Percentiles rank a stretch among this genome's conserved stretches.
These are phyloP conservation scores for Candida sithepensis DNA, from an alignment of 805 yeast species.

Conservation along the genomic window DNA sequence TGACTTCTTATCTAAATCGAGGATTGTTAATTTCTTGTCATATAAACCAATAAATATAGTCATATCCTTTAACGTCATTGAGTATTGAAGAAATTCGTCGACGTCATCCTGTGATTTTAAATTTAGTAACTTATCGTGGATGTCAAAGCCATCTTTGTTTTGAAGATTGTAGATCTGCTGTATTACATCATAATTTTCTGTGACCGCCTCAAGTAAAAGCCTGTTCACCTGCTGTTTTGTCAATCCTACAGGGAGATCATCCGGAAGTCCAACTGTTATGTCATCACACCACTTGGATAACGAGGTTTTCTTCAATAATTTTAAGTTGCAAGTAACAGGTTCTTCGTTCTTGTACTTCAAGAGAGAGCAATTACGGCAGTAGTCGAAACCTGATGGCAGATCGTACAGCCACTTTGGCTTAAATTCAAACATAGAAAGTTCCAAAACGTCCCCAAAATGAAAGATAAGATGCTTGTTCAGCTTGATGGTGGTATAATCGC, in stretches of 20 bases:
- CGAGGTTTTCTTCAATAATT: conserved; percentile 31
- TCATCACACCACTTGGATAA: conserved; percentile 35
- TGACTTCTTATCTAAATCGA: conserved; percentile 50
- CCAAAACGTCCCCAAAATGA: conserved; percentile 5
- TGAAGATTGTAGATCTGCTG: conserved; percentile 31
- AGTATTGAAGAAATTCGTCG: conserved; percentile 35
- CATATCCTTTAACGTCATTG: conserved; percentile 53
- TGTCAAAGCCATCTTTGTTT: conserved; percentile 26
- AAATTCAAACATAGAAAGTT: conserved; percentile 34
- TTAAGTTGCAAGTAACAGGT: conserved; percentile 39
- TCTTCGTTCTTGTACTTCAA: conserved; percentile 28
- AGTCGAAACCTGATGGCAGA: conserved; percentile 26
- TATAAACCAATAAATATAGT: conserved; percentile 44
- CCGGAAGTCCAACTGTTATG: conserved; percentile 4
- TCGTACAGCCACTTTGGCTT: conserved; percentile 52
- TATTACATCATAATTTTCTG: conserved; percentile 10
- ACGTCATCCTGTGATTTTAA: conserved; percentile 37
- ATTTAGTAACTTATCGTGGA: conserved; percentile 27
- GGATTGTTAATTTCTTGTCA: conserved; percentile 24
- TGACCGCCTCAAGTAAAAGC: conserved; percentile 5
- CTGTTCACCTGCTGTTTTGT: neutral
- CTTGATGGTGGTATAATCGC: conserved; percentile 4
- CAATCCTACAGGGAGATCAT: conserved; percentile 4
- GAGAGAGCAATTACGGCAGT: conserved; percentile 46
- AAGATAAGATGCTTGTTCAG: conserved; percentile 27